phyloP scores from a whole-genome alignment of 352 stramenopile genomes.

The Globisporangium nunn region DNA sequence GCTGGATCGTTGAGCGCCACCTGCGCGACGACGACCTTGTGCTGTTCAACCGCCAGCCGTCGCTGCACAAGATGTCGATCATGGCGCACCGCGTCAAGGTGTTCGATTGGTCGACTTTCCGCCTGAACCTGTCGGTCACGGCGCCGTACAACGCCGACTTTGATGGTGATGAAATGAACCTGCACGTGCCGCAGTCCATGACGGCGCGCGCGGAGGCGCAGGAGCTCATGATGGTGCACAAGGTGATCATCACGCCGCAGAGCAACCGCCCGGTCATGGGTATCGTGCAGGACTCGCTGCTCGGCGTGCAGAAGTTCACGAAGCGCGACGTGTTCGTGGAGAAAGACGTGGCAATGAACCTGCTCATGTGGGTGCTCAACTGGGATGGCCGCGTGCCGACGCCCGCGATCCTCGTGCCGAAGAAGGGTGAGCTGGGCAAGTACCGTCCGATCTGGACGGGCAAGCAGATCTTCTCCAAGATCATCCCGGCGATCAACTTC shows the following conservation, averaged over 20 bases:
- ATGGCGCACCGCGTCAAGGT: constrained; percentile 99
- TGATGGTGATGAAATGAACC: constrained; percentile 99
- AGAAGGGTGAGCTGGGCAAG: constrained; percentile 80
- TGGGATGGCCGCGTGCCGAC: constrained; percentile 97
- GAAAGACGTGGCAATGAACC: constrained; percentile 97
- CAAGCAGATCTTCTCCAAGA: constrained; percentile 97
- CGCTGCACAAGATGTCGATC: constrained; percentile 99
- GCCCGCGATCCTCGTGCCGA: constrained; percentile 95
- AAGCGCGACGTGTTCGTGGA: constrained; percentile 97
- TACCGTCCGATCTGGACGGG: constrained; percentile 94
- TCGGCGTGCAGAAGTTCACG: constrained; percentile 97
- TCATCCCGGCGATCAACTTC: constrained; percentile 97
- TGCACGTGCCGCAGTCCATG: constrained; percentile 97
- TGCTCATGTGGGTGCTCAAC: constrained; percentile 96
- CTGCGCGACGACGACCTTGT: constrained; percentile 98
- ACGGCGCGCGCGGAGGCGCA: constrained; percentile 95
- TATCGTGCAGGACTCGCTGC: constrained; percentile 97
- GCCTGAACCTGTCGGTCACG: constrained; percentile 97
- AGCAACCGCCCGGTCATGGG: constrained; percentile 99
- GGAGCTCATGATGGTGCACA: constrained; percentile 98
- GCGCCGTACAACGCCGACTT: constrained; percentile 99
- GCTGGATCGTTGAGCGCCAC: constrained; percentile 99
- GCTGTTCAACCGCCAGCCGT: constrained; percentile 99
- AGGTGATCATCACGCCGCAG: constrained; percentile 98
- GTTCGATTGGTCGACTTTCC: constrained; percentile 99